A percentile compares a stretch with the other conserved stretches of the same genome.
These are phyloP conservation scores for Agrocybe pediades DNA, from an alignment of 768 basidiomycete genomes.

Conservation along the genomic window DNA sequence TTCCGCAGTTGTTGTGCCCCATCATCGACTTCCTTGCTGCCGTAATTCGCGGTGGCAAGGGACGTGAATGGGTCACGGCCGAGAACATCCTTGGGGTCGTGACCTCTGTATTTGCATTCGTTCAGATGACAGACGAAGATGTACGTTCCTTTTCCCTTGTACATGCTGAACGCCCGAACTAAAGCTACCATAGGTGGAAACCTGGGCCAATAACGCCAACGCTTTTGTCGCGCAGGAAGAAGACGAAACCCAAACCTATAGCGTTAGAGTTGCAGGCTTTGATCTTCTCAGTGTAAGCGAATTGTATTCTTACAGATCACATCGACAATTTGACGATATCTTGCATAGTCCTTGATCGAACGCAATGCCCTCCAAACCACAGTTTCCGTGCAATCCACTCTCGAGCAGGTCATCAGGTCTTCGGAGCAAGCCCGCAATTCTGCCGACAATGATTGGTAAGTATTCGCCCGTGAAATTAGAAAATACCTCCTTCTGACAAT, in stretches of 20 bases:
- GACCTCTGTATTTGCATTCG: slow-evolving; percentile 61
- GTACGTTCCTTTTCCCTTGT: slow-evolving; percentile 43
- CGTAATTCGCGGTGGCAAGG: slow-evolving; percentile 63
- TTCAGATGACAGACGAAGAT: slow-evolving; percentile 90
- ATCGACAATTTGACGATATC: not conserved
- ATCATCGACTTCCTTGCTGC: slow-evolving; percentile 81
- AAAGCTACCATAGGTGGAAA: slow-evolving; percentile 67
- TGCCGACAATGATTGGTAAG: slow-evolving; percentile 65
- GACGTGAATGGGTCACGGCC: slow-evolving; percentile 62
- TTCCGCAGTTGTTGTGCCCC: slow-evolving; percentile 75
- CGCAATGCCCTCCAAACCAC: slow-evolving; percentile 52
- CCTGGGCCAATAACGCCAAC: slow-evolving; percentile 88
- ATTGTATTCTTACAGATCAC: not conserved
- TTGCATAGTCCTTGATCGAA: slow-evolving; percentile 57
- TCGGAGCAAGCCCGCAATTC: slow-evolving; percentile 57
- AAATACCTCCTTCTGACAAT: not conserved
- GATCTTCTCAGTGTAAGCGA: slow-evolving; percentile 73
- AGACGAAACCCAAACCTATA: slow-evolving; percentile 83
- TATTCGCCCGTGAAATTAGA: slow-evolving; percentile 3
- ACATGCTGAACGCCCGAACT: not conserved
- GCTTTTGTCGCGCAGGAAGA: slow-evolving; percentile 94
- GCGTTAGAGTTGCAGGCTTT: slow-evolving; percentile 80
- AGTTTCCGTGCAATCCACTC: slow-evolving; percentile 51
- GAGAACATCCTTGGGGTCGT: slow-evolving; percentile 54
- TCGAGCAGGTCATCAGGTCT: slow-evolving; percentile 56